Evolutionary conservation across 345 rosid species (phyloP).

Genomic region (Gynandropsis gynandra): DNA sequence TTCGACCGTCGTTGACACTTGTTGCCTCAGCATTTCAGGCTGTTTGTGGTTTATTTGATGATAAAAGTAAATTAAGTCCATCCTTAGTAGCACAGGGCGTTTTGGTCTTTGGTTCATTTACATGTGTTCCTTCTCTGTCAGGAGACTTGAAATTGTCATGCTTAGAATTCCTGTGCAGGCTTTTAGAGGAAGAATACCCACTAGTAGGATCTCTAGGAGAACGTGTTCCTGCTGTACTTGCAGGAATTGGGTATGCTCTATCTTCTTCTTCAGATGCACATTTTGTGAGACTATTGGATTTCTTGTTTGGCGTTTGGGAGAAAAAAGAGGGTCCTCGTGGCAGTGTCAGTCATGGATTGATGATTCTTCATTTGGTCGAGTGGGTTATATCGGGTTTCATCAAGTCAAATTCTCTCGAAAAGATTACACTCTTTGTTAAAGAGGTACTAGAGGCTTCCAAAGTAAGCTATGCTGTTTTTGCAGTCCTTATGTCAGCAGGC

Average conservation of each 20-base stretch:
- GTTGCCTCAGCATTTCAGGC: conserved; percentile 58
- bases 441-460: conserved; percentile 40
- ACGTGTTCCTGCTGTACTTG: conserved; percentile 50
- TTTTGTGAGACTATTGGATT: conserved; percentile 42
- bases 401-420: conserved; percentile 35
- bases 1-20: conserved; percentile 51
- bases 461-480: conserved; percentile 37
- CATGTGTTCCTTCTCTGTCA: conserved; percentile 46
- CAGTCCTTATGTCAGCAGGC: conserved; percentile 61
- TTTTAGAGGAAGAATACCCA: conserved; percentile 48
- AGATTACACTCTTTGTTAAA: conserved; percentile 35
- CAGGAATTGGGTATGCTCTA: conserved; percentile 77
- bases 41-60: conserved; percentile 34
- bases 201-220: conserved; percentile 30
- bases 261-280: conserved; percentile 45
- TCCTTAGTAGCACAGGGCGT: conserved; percentile 51
- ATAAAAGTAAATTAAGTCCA: conserved; percentile 30
- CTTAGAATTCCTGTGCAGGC: conserved; percentile 52
- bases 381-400: conserved; percentile 66
- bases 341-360: conserved; percentile 50
- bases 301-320: conserved; percentile 55
- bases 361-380: conserved; percentile 79
- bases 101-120: conserved; percentile 66
- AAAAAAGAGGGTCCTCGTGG: conserved; percentile 46
- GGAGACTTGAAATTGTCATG: conserved; percentile 41